A percentile compares a stretch with the other conserved stretches of the same genome.
phyloP scores from a whole-genome alignment of 2,329 filamentous ascomycete genomes.

The Botrytis cinerea region DNA sequence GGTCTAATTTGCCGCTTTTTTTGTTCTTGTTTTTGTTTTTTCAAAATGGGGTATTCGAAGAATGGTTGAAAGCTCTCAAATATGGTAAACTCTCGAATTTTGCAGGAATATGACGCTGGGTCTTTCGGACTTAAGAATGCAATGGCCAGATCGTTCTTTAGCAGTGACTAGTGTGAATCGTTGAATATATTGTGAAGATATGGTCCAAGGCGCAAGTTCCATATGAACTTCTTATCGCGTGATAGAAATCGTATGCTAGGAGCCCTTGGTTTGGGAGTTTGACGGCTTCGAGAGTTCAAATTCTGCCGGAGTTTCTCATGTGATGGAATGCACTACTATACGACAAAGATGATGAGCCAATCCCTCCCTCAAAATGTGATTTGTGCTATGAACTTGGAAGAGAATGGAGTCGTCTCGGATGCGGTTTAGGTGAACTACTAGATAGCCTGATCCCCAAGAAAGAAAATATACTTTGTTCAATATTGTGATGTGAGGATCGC shows the following conservation, averaged over 20 bases:
- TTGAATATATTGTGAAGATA: not conserved
- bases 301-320: not conserved
- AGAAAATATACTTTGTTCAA: not conserved
- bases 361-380: not conserved
- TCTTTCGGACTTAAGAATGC: not conserved
- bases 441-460: not conserved
- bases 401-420: not conserved
- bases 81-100: not conserved
- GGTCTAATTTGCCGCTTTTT: no score
- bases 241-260: not conserved
- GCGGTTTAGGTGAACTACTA: not conserved
- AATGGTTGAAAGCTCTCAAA: not conserved
- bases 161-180: not conserved
- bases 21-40: not conserved
- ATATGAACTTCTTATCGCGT: no score
- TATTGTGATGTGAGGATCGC: not conserved
- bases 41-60: not conserved
- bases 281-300: not conserved
- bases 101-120: not conserved
- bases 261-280: not conserved
- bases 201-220: not conserved
- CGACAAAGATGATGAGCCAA: conserved; percentile 1
- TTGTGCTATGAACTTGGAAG: not conserved
- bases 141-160: not conserved
- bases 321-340: not conserved